Evolutionary conservation across 2,329 filamentous ascomycete species (phyloP), one percentile per base, ranked within the genome.

Genomic region (Aspergillus calidoustus): DNA sequence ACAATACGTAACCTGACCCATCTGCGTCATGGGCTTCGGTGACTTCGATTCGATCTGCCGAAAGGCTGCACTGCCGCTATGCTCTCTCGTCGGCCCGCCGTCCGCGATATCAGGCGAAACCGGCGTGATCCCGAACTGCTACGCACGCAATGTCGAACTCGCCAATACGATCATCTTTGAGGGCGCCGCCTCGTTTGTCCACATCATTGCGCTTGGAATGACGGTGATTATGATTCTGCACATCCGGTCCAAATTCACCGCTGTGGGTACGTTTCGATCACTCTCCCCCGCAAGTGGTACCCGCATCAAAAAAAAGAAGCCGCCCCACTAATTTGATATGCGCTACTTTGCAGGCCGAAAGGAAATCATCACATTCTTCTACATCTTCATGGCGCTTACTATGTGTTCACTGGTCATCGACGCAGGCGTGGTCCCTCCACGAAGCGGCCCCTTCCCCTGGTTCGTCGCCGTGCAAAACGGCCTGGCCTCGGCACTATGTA

Each of bases 101-200:
- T 80, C 79, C n/a, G 69, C 77, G 50, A 86, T 90, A 70, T 88
- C 88, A 31, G 87, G 92, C 67, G 84, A 86, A 60, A 86, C 89
- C 13, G 91, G 93, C 69, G 95, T 97, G 67, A 90, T 97, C 76
- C 88, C 95, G 60, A 87, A 89, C 73, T 99, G 95, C 83, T 98
- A 94, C 81, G 91, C 95, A 62, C 89, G 95, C 62, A 96, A 95
- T 72, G 94, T 99, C 77, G 93, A 97, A 79, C 80, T 98, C 68
- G 95, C 93, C 69, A 99, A 99, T 81, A 99, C 95, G 46, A 94
- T 98, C 81, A 99, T 99, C 74, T 99, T 99, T 77, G 89, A 98
- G 80, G 92, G 89, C 74, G 95, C 93, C 30, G 89, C 93, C 23
- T 92, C 91, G 64, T 93, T 94, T 74, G 91, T 95, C 81, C 95